Evolutionary conservation across 1,284 basidiomycete genomes (phyloP), one percentile per base, ranked within the genome.

Genomic region (Rhodotorula sp.): DNA sequence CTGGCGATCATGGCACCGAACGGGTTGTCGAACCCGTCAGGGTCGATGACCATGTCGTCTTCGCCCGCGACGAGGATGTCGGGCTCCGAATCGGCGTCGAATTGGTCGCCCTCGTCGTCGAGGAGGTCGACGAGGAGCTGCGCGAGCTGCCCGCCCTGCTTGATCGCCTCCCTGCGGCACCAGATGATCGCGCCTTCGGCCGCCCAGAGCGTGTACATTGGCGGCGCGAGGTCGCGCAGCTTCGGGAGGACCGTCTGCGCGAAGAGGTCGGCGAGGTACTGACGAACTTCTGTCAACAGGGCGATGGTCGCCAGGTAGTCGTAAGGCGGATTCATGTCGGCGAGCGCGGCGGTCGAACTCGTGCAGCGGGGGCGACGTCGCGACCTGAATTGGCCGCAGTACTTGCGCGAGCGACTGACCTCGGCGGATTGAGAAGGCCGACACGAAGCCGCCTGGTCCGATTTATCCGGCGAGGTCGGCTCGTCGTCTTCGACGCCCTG

Each of bases 281-380:
- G 27, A n/a, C 74, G 72, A 21, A 71, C 64, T 9, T 14, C 19
- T 14, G 61, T n/a, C 41, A 76, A 66, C 27, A 76, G 64, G 25
- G 56, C 41, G 55, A 74, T 42, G 7, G 67, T 44, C 19, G 74
- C 67, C 46, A 76, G 69, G 62, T 62, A 69, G 67, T 71, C 70
- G 64, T 76, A 63, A 19, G 61, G 27, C 13, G 7, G 44, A 21
- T 1, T 14, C 17, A 12, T 2, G 16, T 10, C 48, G 27, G 13
- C 7, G 23, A 3, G 14, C 4, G 10, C 44, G 42, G 9, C 21
- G 44, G 44, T 19, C 17, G 62, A 27, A 9, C 45, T 55, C 25
- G 46, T 23, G 16, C 7, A 21, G 8, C 50, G 10, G 13, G 44
- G 25, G 5, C 48, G 60, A 1, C 68, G 60, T 8, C 50, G 49